A percentile compares a stretch with the other conserved stretches of the same genome.
Conservation (phyloP, 257 asterid genomes). For the Mitragyna speciosa region DNA sequence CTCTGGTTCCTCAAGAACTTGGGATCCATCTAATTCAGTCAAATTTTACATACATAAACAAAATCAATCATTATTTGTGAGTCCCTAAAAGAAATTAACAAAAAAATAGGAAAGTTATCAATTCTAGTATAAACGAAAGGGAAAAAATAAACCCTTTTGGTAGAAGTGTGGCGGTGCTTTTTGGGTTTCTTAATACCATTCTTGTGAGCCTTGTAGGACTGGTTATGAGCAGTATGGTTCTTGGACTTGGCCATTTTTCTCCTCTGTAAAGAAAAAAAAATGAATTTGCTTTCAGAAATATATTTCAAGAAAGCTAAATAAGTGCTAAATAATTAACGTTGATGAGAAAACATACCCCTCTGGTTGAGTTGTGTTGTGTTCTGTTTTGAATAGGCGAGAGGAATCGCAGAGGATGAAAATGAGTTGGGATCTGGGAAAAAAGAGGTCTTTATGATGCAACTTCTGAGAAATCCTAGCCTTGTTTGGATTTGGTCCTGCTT, state of each 20-base stretch:
- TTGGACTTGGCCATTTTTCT: slow-evolving; percentile 77
- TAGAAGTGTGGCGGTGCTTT: slow-evolving; percentile 69
- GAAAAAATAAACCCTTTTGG: slow-evolving; percentile 59
- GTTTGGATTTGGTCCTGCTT: neutral
- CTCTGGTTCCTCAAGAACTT: slow-evolving; percentile 95
- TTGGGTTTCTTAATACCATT: slow-evolving; percentile 91
- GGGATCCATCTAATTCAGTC: slow-evolving; percentile 65
- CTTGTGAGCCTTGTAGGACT: slow-evolving; percentile 80
- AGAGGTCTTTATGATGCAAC: neutral
- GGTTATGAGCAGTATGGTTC: slow-evolving; percentile 95
- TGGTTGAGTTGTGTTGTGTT: neutral
- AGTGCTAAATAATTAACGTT: neutral
- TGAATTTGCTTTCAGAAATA: neutral
- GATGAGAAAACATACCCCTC: neutral
- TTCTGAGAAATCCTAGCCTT: slow-evolving; percentile 3
- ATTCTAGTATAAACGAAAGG: too few relatives aligned
- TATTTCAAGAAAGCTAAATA: neutral
- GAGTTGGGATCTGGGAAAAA: neutral
- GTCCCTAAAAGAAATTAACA: neutral
- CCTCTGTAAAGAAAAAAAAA: slow-evolving; percentile 14
- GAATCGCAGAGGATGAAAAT: neutral
- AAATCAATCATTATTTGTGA: neutral
- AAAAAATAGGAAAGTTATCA: neutral
- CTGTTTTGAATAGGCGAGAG: slow-evolving; percentile 3
- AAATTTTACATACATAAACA: neutral